These are phyloP conservation scores for Eucalyptus cloeziana DNA, from an alignment of 345 rosid species.

Conservation along the genomic window DNA sequence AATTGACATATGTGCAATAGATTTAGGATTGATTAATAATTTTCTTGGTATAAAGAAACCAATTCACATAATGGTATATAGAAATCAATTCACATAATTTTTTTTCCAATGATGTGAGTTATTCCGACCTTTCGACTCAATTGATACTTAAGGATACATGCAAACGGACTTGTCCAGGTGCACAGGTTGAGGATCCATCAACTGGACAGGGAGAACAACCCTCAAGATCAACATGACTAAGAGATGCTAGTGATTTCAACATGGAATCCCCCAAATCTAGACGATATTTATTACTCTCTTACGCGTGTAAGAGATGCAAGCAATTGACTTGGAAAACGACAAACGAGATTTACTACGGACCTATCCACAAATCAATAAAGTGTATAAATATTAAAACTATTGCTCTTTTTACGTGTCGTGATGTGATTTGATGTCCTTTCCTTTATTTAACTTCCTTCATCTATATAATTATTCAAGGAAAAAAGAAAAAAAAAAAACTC, in stretches of 20 bases:
- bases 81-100: too few relatives aligned
- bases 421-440: background rate
- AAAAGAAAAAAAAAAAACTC: background rate
- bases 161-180: background rate
- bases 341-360: background rate
- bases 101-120: background rate
- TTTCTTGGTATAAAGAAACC: background rate
- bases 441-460: background rate
- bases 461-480: background rate
- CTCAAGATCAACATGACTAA: background rate
- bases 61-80: background rate
- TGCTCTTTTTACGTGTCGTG: background rate
- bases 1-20: background rate
- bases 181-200: background rate
- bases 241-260: background rate
- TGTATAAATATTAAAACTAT: background rate
- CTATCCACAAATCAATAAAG: background rate
- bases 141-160: background rate
- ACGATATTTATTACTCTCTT: background rate
- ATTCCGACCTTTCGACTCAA: fast-evolving
- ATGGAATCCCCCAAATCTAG: background rate
- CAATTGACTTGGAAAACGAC: background rate
- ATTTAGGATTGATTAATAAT: background rate
- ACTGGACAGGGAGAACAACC: background rate
- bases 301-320: background rate